Base-by-base conservation (phyloP, 805 yeast genomes). In the Pichia phayaonensis region DNA sequence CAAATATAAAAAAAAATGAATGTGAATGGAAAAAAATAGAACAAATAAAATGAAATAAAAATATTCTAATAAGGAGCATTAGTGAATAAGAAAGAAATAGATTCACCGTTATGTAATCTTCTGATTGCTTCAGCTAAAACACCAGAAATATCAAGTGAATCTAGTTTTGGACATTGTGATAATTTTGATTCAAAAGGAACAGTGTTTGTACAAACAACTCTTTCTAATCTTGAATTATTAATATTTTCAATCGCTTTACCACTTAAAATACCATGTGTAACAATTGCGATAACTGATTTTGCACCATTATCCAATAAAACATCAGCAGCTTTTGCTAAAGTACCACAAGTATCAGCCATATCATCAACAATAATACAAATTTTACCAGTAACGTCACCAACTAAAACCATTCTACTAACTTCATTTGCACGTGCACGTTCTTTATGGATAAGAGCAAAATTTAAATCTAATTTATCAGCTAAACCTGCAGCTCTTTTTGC, bases 311-410 rank as follows among this genome's bases (percentile, higher is more conserved):
- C 82, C 52, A 86, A 63, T 49, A 86, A 71, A 15, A 83, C 79
- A 55, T 86, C 92, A 22, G 90, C 87, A 39, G 94, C 94, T 67
- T 86, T 86, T 48, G 84, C 86, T 56, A 86, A 70, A 20, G 95
- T 86, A 55, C 94, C 95, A 70, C 95, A 86, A 21, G 95, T 86
- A 65, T 86, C 95, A 44, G 94, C 94, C 90, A 86, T 86, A 66
- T 86, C 95, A 69, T 86, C 95, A 43, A 86, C 87, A 59, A 86
- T 79, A 49, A 86, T 72, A 71, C 94, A 86, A 46, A 81, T 74
- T 66, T 86, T 86, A 53, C 79, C 83, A 3, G 82, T 70, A 38
- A 86, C 95, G 69, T 86, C 94, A 62, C 95, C 95, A 46, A 86
- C 95, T 47, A 86, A 72, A 22, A 85, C 90, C 95, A 86, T 86